These are phyloP conservation scores for Discostella pseudostelligera DNA, from an alignment of 108 stramenopile genomes.

Conservation along the genomic window DNA sequence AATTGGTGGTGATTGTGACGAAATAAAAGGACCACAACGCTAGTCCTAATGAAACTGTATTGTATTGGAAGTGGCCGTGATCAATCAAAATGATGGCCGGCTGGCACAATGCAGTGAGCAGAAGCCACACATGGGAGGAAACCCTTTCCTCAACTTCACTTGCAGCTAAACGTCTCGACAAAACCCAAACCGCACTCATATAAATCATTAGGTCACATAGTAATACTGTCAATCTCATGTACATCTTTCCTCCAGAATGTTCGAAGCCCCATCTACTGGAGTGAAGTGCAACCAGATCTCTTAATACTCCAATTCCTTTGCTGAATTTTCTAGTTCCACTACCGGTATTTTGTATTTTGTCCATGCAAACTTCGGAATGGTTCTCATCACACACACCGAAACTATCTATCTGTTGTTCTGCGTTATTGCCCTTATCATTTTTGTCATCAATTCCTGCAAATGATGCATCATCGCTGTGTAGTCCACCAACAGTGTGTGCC, in stretches of 20 bases:
- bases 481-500: constrained; percentile 58
- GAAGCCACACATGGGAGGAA: constrained; percentile 4
- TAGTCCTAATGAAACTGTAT: constrained; percentile 84
- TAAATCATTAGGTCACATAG: constrained; percentile 63
- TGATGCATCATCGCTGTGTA: constrained; percentile 5
- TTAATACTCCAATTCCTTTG: constrained; percentile 25
- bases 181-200: constrained; percentile 53
- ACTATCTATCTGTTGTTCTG: not conserved
- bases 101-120: constrained; percentile 52
- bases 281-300: constrained; percentile 53
- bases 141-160: not conserved
- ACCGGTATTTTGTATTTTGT: not conserved
- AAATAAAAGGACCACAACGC: constrained; percentile 69
- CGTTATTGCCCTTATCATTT: constrained; percentile 18
- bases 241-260: constrained; percentile 71
- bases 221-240: constrained; percentile 78
- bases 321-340: not conserved
- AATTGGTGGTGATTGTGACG: constrained; percentile 43
- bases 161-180: constrained; percentile 10
- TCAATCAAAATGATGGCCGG: constrained; percentile 90
- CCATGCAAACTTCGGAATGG: not conserved
- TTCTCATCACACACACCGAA: not conserved
- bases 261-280: constrained; percentile 81
- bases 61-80: constrained; percentile 98
- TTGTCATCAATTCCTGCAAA: constrained; percentile 7